Evolutionary conservation across 345 rosid genomes (phyloP), one percentile per base, ranked within the genome.

Genomic region (Anastatica hierochuntica): DNA sequence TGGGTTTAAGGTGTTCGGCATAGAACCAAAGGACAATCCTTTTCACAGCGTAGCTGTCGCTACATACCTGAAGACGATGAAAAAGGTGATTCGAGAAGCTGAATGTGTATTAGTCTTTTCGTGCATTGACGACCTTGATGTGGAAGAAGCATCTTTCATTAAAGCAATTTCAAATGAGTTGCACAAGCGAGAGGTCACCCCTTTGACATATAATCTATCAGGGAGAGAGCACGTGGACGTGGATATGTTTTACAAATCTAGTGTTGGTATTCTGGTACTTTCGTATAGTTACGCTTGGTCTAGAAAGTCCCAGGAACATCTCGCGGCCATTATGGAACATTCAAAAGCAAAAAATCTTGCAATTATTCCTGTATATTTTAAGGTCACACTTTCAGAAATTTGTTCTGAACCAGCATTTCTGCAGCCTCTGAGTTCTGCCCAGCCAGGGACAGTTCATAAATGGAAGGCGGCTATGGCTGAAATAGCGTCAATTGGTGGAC

Each of bases 211-310:
- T 47, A 39, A 33, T 64, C 37, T 55, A 11, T 12, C 0, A 0
- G 30, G 26, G 0, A 47, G 3, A 31, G 20, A 55, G 37, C 30
- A 18, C 1, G 1, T 47, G 4, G 43, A 48, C 0, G 1, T 0
- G 5, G 14, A 38, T 6, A 63, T 21, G 10, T 15, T 54, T 5
- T 0, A 46, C 37, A 55, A 50, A 31, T 48, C 36, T 41, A 29
- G 56, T 16, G 69, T 64, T 21, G 56, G 38, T 46, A 47, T 64
- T 8, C 30, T 64, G 56, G 1, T 55, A 14, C 15, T 64, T 46
- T 64, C 62, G 20, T 1, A 12, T 8, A 39, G 49, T 46, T 38
- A 0, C 14, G 43, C 4, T 14, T 6, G 2, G 36, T 1, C 13
- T 29, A 55, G 16, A 0, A 49, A 40, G 49, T 55, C 42, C 12